A percentile compares a stretch with the other conserved stretches of the same genome.
These are phyloP conservation scores for Aeschynomene evenia DNA, from an alignment of 306 rosid genomes.

Conservation along the genomic window DNA sequence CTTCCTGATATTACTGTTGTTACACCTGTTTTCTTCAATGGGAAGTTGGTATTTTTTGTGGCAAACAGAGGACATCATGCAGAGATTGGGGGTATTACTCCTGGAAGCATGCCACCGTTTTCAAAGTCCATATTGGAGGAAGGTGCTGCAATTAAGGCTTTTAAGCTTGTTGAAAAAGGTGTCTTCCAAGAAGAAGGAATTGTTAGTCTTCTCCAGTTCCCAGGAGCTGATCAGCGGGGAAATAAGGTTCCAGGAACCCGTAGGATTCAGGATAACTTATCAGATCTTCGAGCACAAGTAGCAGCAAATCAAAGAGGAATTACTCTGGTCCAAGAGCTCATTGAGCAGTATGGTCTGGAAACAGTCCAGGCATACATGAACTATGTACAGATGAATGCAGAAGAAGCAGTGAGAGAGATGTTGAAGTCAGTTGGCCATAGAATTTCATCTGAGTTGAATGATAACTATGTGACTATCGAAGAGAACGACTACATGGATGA, in stretches of 20 bases:
- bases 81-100: slow-evolving; percentile 90
- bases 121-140: slow-evolving; percentile 91
- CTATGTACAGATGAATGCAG: slow-evolving; percentile 84
- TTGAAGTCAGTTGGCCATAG: slow-evolving; percentile 66
- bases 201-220: slow-evolving; percentile 63
- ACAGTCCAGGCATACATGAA: slow-evolving; percentile 95
- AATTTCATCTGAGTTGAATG: slow-evolving; percentile 52
- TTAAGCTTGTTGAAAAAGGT: slow-evolving; percentile 87
- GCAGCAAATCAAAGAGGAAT: slow-evolving; percentile 97
- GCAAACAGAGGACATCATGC: slow-evolving; percentile 97
- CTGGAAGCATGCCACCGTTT: slow-evolving; percentile 97
- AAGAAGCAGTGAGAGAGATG: slow-evolving; percentile 94
- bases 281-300: slow-evolving; percentile 91
- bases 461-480: slow-evolving; percentile 48
- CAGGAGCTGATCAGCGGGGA: slow-evolving; percentile 45
- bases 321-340: slow-evolving; percentile 71
- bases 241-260: slow-evolving; percentile 76
- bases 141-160: slow-evolving; percentile 88
- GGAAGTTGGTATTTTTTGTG: slow-evolving; percentile 76
- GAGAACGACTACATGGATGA: slow-evolving; percentile 99
- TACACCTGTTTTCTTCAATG: slow-evolving; percentile 78
- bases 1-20: slow-evolving; percentile 93
- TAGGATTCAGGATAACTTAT: slow-evolving; percentile 84
- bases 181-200: slow-evolving; percentile 83
- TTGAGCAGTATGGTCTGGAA: slow-evolving; percentile 78